Conservation (phyloP, 768 basidiomycete species). For the Lactarius vividus region DNA sequence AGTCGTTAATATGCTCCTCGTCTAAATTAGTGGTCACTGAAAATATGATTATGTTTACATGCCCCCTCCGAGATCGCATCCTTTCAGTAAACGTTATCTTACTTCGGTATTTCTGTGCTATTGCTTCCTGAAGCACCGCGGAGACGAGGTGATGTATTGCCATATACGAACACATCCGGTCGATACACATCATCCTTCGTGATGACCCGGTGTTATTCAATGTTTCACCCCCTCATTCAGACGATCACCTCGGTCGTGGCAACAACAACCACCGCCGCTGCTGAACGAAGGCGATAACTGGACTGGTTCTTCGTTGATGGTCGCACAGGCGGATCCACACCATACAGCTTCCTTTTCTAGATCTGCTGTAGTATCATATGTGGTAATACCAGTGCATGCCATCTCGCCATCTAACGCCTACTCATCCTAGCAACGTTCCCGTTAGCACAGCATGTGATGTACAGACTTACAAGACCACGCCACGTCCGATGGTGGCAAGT, state of each 20-base stretch:
- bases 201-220: background rate
- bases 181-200: background rate
- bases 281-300: background rate
- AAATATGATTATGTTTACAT: background rate
- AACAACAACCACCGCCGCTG: background rate
- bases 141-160: background rate
- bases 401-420: background rate
- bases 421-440: background rate
- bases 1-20: background rate
- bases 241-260: background rate
- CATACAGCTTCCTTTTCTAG: background rate
- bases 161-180: background rate
- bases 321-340: background rate
- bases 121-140: background rate
- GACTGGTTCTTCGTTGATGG: background rate
- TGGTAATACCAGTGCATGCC: background rate
- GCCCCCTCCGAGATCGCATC: background rate
- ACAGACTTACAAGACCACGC: background rate
- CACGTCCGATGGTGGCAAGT: background rate
- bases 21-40: background rate
- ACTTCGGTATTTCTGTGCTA: background rate
- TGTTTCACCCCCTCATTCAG: background rate
- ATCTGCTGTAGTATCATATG: background rate
- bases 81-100: background rate
- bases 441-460: background rate